Base-by-base conservation (phyloP, 495 filamentous ascomycete species). In the Emericellopsis terricola region DNA sequence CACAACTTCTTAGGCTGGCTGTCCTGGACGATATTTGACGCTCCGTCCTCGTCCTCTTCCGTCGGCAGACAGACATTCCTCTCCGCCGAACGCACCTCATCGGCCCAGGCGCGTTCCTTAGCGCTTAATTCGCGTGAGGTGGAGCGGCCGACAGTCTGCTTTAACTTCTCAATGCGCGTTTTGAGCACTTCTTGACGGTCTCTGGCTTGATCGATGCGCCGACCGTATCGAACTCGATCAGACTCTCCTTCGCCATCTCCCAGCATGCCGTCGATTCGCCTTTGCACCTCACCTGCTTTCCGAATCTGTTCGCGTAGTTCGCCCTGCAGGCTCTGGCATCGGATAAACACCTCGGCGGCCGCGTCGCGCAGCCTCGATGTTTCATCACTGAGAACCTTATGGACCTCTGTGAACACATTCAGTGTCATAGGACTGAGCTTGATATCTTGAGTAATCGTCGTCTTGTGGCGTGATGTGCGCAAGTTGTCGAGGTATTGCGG, bases 331-430 rank as follows among this genome's bases (percentile, higher is more conserved):
- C 75, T 59, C 44, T 83, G 70, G 43, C 79, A 86, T 15, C 78
- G 68, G 11, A 74, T 65, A 59, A 92, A 92, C 7, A 94, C 59
- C 44, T 91, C 81, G 1, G 84, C 71, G 2, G 81, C 84, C 8
- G 80, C 82, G 33, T 65, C 48, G 24, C 78, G 76, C 17, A 93
- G 62, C 4, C 60, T 57, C 41, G 76, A 62, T 0, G 83, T 89
- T 52, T 93, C 79, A 14, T 64, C 56, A 33, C 73, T 75, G 15
- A 92, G 56, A 2, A 81, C 61, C 29, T 76, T 68, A 50, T 94
- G 85, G 0, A 76, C 78, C 19, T 80, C 69, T 1, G 75, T 74
- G 41, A 94, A 69, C 9, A 87, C 52, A 28, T 78, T 70, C 14
- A 92, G 60, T 1, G 78, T 87, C 7, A 74, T 69, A 6, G 78